Evolutionary conservation across 2,329 filamentous ascomycete genomes (phyloP).

Genomic region (Drechslerella stenobrocha): DNA sequence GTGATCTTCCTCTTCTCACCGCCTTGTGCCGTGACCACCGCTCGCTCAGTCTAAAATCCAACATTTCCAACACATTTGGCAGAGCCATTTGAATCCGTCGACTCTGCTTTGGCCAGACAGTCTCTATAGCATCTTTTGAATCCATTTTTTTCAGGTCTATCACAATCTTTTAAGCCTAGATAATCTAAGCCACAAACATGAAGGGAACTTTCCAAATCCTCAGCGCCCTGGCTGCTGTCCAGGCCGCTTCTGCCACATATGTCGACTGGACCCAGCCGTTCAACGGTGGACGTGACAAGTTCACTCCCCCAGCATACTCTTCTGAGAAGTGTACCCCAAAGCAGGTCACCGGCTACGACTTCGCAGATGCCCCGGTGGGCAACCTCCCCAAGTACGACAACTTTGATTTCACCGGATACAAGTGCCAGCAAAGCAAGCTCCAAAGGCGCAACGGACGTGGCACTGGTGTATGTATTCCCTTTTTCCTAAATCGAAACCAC

Average conservation of each 20-base stretch:
- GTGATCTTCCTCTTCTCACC: conserved; percentile 2
- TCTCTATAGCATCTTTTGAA: conserved; percentile 13
- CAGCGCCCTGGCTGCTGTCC: conserved; percentile 37
- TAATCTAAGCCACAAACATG: conserved; percentile 17
- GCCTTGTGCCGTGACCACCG: conserved; percentile 30
- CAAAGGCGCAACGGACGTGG: conserved; percentile 35
- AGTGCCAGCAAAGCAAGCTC: conserved; percentile 39
- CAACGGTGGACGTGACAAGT: conserved; percentile 29
- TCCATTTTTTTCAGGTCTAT: conserved; percentile 37
- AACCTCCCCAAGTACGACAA: conserved; percentile 36
- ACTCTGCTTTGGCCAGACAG: conserved; percentile 49
- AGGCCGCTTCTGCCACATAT: conserved; percentile 39
- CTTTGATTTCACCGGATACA: conserved; percentile 42
- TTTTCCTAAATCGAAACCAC: background rate
- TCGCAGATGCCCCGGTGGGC: conserved; percentile 36
- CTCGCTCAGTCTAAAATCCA: conserved; percentile 41
- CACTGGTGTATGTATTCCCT: conserved; percentile 16
- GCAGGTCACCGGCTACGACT: conserved; percentile 37
- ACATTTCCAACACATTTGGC: conserved; percentile 45
- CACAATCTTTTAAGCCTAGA: conserved; percentile 20
- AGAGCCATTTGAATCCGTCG: conserved; percentile 26
- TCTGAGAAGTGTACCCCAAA: conserved; percentile 33
- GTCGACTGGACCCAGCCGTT: conserved; percentile 36
- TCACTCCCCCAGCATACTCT: conserved; percentile 32
- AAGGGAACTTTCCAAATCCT: conserved; percentile 42